Conservation (phyloP, 192 early-diverging fungal genomes). For the Mortierella alpina region DNA sequence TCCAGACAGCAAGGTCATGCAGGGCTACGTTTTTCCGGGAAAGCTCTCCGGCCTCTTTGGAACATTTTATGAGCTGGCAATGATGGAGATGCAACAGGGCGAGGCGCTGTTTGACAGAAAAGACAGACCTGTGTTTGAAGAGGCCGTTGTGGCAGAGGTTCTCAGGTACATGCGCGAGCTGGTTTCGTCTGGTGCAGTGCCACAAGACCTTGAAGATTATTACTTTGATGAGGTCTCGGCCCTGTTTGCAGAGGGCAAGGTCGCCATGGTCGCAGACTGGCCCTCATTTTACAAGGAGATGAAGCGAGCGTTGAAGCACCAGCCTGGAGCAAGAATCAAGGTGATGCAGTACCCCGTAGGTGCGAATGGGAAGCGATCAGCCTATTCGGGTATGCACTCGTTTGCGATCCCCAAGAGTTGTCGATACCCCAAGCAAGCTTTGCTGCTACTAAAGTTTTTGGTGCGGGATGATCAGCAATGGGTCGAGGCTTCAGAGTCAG, state of each 20-base stretch:
- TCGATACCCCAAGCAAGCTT: constrained; percentile 5
- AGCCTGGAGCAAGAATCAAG: constrained; percentile 3
- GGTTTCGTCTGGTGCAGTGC: constrained; percentile 17
- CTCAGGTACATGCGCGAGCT: constrained; percentile 15
- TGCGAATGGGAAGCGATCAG: constrained; percentile 18
- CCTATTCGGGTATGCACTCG: constrained; percentile 46
- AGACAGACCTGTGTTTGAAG: constrained; percentile 26
- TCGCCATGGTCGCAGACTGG: constrained; percentile 41
- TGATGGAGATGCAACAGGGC: constrained; percentile 25
- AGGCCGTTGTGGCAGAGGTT: constrained; percentile 13
- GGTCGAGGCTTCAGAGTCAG: constrained; percentile 34
- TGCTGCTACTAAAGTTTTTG: constrained; percentile 26
- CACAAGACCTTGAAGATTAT: constrained; percentile 27
- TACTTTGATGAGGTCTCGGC: constrained; percentile 46
- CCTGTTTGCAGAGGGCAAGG: constrained; percentile 30
- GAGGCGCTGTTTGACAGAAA: constrained; percentile 25
- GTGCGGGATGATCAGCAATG: constrained; percentile 41
- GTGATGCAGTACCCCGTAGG: constrained; percentile 38
- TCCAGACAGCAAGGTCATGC: neutral
- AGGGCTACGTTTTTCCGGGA: constrained; percentile 41
- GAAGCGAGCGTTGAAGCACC: constrained; percentile 4
- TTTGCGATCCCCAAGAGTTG: constrained; percentile 38
- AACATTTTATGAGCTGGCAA: constrained; percentile 45
- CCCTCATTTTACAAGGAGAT: constrained; percentile 32
- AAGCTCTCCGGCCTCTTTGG: constrained; percentile 43